A percentile compares a stretch with the other conserved stretches of the same genome.
phyloP scores from a whole-genome alignment of 1,139 yeast species.

The Starmera stellimalicola region DNA sequence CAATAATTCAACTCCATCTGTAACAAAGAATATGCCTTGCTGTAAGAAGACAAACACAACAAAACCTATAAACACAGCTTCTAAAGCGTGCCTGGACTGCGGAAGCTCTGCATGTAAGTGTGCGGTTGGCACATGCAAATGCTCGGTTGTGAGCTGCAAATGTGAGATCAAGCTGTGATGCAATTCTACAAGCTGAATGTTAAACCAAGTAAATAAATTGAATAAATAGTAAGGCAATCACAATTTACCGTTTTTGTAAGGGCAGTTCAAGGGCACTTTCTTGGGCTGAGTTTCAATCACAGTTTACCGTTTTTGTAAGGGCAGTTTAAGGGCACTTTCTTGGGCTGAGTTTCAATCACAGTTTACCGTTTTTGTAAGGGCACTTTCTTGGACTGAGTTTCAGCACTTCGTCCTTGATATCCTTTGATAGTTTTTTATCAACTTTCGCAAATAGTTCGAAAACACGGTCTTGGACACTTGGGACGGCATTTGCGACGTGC shows the following conservation, averaged over 20 bases:
- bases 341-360: too few relatives aligned
- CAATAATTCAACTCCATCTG: too few relatives aligned
- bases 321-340: too few relatives aligned
- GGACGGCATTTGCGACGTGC: conserved; percentile 63
- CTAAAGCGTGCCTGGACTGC: conserved; percentile 15
- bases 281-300: too few relatives aligned
- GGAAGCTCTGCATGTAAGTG: conserved; percentile 18
- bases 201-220: too few relatives aligned
- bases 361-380: conserved; percentile 11
- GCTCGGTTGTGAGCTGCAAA: conserved; percentile 14
- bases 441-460: conserved; percentile 72
- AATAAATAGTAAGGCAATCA: too few relatives aligned
- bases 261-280: too few relatives aligned
- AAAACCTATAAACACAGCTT: conserved; percentile 14
- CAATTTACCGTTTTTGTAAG: too few relatives aligned
- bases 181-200: too few relatives aligned
- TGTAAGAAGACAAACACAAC: too few relatives aligned
- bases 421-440: conserved; percentile 50
- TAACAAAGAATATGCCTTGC: too few relatives aligned
- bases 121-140: conserved; percentile 17
- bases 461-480: conserved; percentile 72
- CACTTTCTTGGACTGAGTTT: conserved; percentile 39
- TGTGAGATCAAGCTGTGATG: conserved; percentile 15
- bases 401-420: conserved; percentile 54
- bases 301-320: too few relatives aligned